These are phyloP conservation scores for Penicillium parvum DNA, from an alignment of 495 filamentous ascomycete species.

Conservation along the genomic window DNA sequence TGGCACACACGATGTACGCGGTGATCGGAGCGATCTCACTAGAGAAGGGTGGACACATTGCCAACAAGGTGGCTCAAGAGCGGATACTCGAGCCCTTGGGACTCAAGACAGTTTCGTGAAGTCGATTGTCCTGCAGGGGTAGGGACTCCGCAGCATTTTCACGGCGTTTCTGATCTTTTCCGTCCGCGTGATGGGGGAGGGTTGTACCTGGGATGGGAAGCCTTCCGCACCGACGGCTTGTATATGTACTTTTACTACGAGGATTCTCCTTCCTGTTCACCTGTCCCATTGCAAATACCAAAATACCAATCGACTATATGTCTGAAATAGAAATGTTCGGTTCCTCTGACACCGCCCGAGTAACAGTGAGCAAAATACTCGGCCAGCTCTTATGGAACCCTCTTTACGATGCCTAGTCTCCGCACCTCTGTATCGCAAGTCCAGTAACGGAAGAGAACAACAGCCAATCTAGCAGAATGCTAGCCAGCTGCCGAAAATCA, in stretches of 20 bases:
- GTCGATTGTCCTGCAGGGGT: conserved; percentile 9
- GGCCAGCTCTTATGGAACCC: conserved; percentile 91
- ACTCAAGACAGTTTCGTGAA: conserved; percentile 31
- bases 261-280: not conserved
- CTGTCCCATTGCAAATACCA: conserved; percentile 14
- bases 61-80: conserved; percentile 68
- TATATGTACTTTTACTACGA: conserved; percentile 29
- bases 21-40: conserved; percentile 84
- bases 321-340: conserved; percentile 55
- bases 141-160: conserved; percentile 38
- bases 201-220: not conserved
- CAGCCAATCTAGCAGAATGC: conserved; percentile 63
- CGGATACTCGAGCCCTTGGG: conserved; percentile 62
- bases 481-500: conserved; percentile 48
- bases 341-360: conserved; percentile 89
- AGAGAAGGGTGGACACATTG: conserved; percentile 75
- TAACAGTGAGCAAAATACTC: conserved; percentile 62
- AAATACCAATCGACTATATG: too few relatives aligned
- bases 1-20: conserved; percentile 73
- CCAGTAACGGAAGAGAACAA: conserved; percentile 61
- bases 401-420: conserved; percentile 58
- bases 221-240: conserved; percentile 14
- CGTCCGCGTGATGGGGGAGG: conserved; percentile 7
- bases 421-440: conserved; percentile 80
- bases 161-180: conserved; percentile 36